A percentile compares a stretch with the other conserved stretches of the same genome.
Conservation (phyloP, 306 rosid species). For the Corylus avellana region DNA sequence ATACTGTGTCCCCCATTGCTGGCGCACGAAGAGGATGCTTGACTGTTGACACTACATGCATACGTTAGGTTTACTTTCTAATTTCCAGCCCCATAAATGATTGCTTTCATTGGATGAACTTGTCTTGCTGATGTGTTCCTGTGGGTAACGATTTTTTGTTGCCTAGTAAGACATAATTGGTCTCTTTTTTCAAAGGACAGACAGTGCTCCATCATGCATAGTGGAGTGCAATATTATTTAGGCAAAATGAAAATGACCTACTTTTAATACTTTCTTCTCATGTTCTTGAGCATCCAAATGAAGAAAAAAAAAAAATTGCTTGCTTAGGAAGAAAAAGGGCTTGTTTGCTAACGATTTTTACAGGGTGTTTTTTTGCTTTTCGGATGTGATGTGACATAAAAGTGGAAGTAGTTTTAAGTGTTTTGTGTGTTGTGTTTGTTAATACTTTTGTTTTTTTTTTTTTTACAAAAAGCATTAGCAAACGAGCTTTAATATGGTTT, state of each 20-base stretch:
- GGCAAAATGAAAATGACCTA: neutral
- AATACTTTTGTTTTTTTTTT: neutral
- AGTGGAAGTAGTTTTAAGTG: too few species aligned
- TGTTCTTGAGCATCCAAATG: too few species aligned
- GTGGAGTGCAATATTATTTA: neutral
- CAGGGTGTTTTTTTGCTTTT: too few species aligned
- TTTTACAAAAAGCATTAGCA: too few species aligned
- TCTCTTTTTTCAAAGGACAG: neutral
- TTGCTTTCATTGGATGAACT: neutral
- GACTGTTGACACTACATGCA: neutral
- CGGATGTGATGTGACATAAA: too few species aligned
- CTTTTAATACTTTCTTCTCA: too few species aligned
- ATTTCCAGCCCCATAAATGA: neutral
- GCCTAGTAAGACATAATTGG: neutral
- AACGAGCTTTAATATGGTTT: neutral
- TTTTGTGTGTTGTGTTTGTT: neutral
- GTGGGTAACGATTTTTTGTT: neutral
- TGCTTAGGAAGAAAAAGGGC: too few species aligned
- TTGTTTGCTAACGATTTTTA: too few species aligned
- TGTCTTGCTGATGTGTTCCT: neutral
- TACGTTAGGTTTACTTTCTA: neutral
- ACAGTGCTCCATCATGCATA: neutral
- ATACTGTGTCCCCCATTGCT: neutral
- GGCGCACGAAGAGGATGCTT: neutral
- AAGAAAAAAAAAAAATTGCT: too few species aligned